Evolutionary conservation across 257 asterid genomes (phyloP).

Genomic region (Schizonepeta tenuifolia): DNA sequence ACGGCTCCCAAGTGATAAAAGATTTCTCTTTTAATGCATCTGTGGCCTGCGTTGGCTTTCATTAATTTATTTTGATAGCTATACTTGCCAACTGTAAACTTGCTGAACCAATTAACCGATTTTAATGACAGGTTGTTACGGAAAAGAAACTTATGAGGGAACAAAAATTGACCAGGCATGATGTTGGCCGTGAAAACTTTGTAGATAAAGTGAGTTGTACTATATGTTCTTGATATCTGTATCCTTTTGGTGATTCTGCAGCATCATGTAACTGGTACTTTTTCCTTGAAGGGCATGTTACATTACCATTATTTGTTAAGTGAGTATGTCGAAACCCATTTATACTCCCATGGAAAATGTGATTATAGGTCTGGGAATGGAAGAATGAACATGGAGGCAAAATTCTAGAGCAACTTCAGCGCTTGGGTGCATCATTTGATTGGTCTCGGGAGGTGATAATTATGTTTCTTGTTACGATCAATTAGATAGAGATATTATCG

Average conservation of each 20-base stretch:
- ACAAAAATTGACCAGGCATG: slow-evolving; percentile 74
- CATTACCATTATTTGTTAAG: neutral
- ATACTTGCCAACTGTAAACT: slow-evolving; percentile 1
- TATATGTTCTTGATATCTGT: slow-evolving; percentile 9
- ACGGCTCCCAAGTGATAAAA: no score
- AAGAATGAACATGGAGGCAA: slow-evolving; percentile 87
- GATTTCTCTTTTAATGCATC: neutral
- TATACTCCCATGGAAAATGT: slow-evolving; percentile 24
- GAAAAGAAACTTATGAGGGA: slow-evolving; percentile 90
- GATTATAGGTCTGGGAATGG: slow-evolving; percentile 90
- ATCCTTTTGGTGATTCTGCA: slow-evolving; percentile 10
- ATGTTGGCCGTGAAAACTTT: slow-evolving; percentile 73
- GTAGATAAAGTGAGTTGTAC: slow-evolving; percentile 70
- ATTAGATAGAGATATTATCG: neutral
- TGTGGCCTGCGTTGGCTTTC: slow-evolving; percentile 17
- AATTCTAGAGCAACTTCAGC: slow-evolving; percentile 78
- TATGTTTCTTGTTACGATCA: slow-evolving; percentile 15
- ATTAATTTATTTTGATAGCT: slow-evolving; percentile 24
- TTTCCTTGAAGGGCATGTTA: neutral
- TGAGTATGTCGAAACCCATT: neutral
- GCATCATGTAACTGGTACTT: neutral
- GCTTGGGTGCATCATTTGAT: slow-evolving; percentile 83
- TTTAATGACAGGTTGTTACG: slow-evolving; percentile 74
- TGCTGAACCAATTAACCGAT: slow-evolving; percentile 26
- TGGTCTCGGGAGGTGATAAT: slow-evolving; percentile 94